Conservation (phyloP, 192 early-diverging fungal genomes). For the Rhizophlyctis rosea region DNA sequence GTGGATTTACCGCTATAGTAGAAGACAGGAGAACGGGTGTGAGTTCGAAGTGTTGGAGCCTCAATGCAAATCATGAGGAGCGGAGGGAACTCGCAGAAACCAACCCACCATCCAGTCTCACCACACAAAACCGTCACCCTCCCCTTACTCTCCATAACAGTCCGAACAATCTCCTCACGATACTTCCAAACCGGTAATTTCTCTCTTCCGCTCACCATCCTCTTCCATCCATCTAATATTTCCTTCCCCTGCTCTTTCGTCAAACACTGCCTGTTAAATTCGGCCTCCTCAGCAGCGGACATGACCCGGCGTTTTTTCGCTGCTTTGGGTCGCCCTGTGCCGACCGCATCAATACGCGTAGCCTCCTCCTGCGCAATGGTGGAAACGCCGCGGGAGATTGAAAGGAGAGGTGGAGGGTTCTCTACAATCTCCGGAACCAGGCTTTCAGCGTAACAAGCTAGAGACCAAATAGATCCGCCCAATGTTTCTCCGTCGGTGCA, state of each 20-base stretch:
- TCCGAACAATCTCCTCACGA: slow-evolving; percentile 52
- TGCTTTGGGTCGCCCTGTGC: background rate
- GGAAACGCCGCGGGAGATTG: background rate
- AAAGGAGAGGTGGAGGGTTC: slow-evolving; percentile 20
- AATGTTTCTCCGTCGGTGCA: no score
- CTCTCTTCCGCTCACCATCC: slow-evolving; percentile 44
- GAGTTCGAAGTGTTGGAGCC: no score
- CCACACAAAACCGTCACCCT: slow-evolving; percentile 76
- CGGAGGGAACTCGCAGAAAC: background rate
- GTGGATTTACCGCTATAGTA: slow-evolving; percentile 48
- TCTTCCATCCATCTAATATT: slow-evolving; percentile 14
- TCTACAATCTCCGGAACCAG: slow-evolving; percentile 23
- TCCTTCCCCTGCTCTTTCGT: slow-evolving; percentile 13
- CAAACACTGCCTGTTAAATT: background rate
- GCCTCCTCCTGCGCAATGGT: background rate
- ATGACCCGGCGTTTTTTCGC: background rate
- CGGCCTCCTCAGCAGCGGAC: background rate
- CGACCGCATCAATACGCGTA: background rate
- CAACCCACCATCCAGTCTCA: slow-evolving; percentile 61
- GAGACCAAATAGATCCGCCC: slow-evolving; percentile 39
- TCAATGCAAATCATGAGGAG: background rate
- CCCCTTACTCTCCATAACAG: slow-evolving; percentile 37
- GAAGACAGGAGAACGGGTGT: background rate
- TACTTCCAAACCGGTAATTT: slow-evolving; percentile 62
- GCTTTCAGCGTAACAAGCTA: slow-evolving; percentile 39